Percentiles rank a stretch among this genome's conserved stretches.
phyloP scores from a whole-genome alignment of 345 rosid genomes.

The Heritiera fomes region DNA sequence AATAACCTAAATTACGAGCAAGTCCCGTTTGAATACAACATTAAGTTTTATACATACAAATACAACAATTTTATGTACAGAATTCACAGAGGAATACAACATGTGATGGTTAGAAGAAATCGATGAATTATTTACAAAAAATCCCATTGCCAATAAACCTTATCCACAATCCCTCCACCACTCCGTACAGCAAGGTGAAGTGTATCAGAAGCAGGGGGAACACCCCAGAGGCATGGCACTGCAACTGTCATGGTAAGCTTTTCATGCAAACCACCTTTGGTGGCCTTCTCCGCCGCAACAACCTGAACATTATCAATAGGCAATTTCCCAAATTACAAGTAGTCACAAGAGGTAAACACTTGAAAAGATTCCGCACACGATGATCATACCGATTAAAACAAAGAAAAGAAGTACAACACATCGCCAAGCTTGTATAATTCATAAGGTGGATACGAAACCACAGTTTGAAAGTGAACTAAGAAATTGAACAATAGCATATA shows the following conservation, averaged over 20 bases:
- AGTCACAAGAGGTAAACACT: neutral
- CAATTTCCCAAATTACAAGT: neutral
- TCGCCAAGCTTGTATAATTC: neutral
- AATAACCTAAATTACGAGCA: no score
- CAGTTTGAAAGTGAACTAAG: neutral
- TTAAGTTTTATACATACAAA: constrained; percentile 26
- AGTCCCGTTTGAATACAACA: neutral
- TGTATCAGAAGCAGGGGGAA: constrained; percentile 91
- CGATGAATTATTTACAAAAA: constrained; percentile 49
- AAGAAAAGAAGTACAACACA: neutral
- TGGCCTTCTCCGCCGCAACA: constrained; percentile 78
- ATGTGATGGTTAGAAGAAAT: constrained; percentile 20
- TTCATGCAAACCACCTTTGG: constrained; percentile 81
- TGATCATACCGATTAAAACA: constrained; percentile 11
- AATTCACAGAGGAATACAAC: constrained; percentile 33
- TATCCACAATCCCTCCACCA: constrained; percentile 95
- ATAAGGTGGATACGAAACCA: neutral
- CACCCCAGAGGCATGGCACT: constrained; percentile 95
- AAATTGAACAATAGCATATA: no score
- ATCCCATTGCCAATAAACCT: constrained; percentile 92
- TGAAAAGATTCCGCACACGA: neutral
- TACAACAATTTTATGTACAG: constrained; percentile 18
- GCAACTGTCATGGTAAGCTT: constrained; percentile 90
- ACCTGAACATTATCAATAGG: constrained; percentile 37
- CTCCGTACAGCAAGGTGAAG: constrained; percentile 88